Conservation (phyloP, 768 basidiomycete genomes). For the Tulasnella calospora region DNA sequence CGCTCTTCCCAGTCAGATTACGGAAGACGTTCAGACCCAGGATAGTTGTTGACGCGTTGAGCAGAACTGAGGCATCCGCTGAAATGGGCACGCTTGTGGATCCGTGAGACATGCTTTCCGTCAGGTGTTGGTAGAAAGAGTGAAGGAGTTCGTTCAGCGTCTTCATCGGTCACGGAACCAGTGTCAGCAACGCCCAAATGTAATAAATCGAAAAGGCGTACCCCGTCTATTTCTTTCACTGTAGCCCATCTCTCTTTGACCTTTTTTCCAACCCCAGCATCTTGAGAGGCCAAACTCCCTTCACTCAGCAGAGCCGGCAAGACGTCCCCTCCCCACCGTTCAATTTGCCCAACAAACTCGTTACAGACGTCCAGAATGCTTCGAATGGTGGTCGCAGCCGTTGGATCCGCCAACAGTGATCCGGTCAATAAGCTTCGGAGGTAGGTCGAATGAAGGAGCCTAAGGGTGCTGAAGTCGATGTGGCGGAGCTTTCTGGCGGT, state of each 20-base stretch:
- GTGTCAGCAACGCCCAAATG: slow-evolving; percentile 19
- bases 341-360: slow-evolving; percentile 79
- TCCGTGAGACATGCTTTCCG: slow-evolving; percentile 70
- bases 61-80: slow-evolving; percentile 63
- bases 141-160: slow-evolving; percentile 60
- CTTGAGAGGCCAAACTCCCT: slow-evolving; percentile 57
- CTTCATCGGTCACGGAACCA: slow-evolving; percentile 39
- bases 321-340: slow-evolving; percentile 89
- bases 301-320: slow-evolving; percentile 78
- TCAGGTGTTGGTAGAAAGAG: slow-evolving; percentile 76
- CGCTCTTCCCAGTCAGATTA: slow-evolving; percentile 48
- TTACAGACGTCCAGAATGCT: slow-evolving; percentile 79
- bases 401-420: slow-evolving; percentile 64
- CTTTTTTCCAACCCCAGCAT: slow-evolving; percentile 61
- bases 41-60: slow-evolving; percentile 53
- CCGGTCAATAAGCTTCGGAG: slow-evolving; percentile 74
- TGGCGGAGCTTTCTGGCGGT: slow-evolving; percentile 31
- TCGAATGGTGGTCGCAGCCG: slow-evolving; percentile 57
- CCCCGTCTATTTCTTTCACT: slow-evolving; percentile 76
- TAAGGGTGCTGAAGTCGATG: slow-evolving; percentile 82
- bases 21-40: slow-evolving; percentile 49
- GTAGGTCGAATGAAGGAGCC: slow-evolving; percentile 74
- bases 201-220: slow-evolving; percentile 35
- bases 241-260: slow-evolving; percentile 63
- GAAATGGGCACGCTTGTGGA: slow-evolving; percentile 51